Evolutionary conservation across 1,284 basidiomycete species (phyloP).

Genomic region (Puccinia hordei): DNA sequence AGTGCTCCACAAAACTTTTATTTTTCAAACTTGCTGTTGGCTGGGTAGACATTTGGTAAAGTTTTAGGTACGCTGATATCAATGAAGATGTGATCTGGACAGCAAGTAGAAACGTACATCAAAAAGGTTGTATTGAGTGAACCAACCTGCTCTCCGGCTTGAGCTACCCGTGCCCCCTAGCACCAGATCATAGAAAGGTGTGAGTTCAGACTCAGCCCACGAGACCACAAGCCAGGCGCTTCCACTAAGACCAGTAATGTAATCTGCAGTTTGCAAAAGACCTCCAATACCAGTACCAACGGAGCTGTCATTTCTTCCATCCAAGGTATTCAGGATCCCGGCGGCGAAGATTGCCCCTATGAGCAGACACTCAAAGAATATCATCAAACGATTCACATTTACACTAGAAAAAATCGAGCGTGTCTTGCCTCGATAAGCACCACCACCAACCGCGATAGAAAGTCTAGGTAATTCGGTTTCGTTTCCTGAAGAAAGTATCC

Average conservation of each 20-base stretch:
- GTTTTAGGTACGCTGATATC: not conserved
- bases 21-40: slow-evolving; percentile 26
- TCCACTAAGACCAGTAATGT: slow-evolving; percentile 46
- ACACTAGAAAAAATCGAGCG: not conserved
- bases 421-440: slow-evolving; percentile 40
- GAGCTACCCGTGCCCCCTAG: slow-evolving; percentile 22
- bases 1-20: not conserved
- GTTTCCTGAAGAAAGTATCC: slow-evolving; percentile 33
- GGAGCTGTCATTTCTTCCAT: slow-evolving; percentile 42
- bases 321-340: slow-evolving; percentile 43
- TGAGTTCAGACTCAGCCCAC: slow-evolving; percentile 43
- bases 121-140: slow-evolving; percentile 33
- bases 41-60: not conserved
- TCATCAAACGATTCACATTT: not conserved
- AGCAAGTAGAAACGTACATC: slow-evolving; percentile 10
- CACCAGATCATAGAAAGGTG: slow-evolving; percentile 40
- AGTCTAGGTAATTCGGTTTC: slow-evolving; percentile 25
- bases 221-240: slow-evolving; percentile 47
- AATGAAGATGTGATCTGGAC: not conserved
- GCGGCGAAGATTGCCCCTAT: slow-evolving; percentile 41
- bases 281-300: slow-evolving; percentile 30
- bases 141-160: slow-evolving; percentile 27
- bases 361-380: not conserved
- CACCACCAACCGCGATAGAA: slow-evolving; percentile 41
- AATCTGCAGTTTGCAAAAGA: slow-evolving; percentile 37